These are phyloP conservation scores for Lactarius trivialis DNA, from an alignment of 768 basidiomycete species.

Conservation along the genomic window DNA sequence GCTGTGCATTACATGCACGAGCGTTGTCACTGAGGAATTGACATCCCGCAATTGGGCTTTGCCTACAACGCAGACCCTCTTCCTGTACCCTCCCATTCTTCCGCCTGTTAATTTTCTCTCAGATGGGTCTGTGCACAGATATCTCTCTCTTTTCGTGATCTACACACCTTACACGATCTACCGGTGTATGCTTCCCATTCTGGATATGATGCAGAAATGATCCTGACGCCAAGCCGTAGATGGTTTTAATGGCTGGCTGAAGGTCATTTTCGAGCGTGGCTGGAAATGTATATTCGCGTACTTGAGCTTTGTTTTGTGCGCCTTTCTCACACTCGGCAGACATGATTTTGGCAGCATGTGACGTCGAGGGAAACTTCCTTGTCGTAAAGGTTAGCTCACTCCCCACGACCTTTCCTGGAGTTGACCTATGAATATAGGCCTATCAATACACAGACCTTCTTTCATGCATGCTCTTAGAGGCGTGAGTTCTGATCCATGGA, in stretches of 20 bases:
- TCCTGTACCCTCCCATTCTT: constrained; percentile 52
- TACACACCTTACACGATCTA: constrained; percentile 92
- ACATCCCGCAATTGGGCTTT: constrained; percentile 60
- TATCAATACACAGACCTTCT: constrained; percentile 82
- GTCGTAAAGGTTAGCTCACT: constrained; percentile 55
- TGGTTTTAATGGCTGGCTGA: constrained; percentile 79
- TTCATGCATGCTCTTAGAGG: constrained; percentile 87
- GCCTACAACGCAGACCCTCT: constrained; percentile 78
- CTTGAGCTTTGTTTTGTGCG: neutral
- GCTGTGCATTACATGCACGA: constrained; percentile 84
- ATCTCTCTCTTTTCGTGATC: constrained; percentile 64
- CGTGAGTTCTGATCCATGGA: constrained; percentile 40
- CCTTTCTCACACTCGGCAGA: constrained; percentile 40
- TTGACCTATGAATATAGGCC: constrained; percentile 38
- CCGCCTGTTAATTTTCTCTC: neutral
- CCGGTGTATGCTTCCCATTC: constrained; percentile 49
- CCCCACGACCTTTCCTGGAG: neutral
- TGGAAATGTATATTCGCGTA: constrained; percentile 67
- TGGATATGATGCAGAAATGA: neutral
- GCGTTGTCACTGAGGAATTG: constrained; percentile 78
- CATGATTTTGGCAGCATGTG: constrained; percentile 67
- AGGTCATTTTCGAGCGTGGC: constrained; percentile 63
- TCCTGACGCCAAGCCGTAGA: constrained; percentile 37
- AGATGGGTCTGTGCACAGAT: constrained; percentile 38
- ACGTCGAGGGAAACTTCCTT: constrained; percentile 85